Base-by-base conservation (phyloP, 345 rosid genomes). In the Eutrema heterophyllum region DNA sequence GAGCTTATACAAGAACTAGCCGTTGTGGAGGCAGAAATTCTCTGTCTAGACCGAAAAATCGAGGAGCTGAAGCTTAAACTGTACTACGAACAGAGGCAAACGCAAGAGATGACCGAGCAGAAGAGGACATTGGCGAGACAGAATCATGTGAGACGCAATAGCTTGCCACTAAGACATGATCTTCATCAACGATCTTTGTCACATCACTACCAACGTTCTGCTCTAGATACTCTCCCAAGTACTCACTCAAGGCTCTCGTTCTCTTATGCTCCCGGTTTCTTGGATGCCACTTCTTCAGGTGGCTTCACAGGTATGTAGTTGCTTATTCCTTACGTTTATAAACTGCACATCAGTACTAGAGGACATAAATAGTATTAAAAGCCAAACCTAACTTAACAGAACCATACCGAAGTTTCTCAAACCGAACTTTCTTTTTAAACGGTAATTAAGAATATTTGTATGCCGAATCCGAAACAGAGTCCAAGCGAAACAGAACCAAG, bases 1-100 rank as follows among this genome's bases (percentile, higher is more conserved):
- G 81, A 75, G 51, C 84, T 91, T 38, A 81, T 93, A 15, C 63
- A 82, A 40, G 96, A 93, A 75, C 41, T 91, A 65, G 86, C 94
- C 24, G 60, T 71, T 73, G 94, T 86, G 48, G 96, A 93, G 74
- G 87, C 89, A 64, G 96, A 93, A 84, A 89, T 93, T 15, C 30
- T 81, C 32, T 76, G 83, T 85, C 80, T 91, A n/a, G 97, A 93
- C 85, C 75, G 85, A 59, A 86, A 80, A 79, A 83, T 93, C 35
- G 80, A 84, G 64, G 89, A 82, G 70, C 78, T 91, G 62, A 91
- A 89, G 79, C 80, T 86, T 74, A 81, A 83, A 64, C 15, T 91
- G 59, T 81, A 75, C 70, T 77, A 77, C 26, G 97, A 91, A 64
- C 86, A 84, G 82, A 85, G 80, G 70, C 87, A 69, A 38, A 84